phyloP scores from a whole-genome alignment of 306 rosid genomes.

The Prunus campanulata region DNA sequence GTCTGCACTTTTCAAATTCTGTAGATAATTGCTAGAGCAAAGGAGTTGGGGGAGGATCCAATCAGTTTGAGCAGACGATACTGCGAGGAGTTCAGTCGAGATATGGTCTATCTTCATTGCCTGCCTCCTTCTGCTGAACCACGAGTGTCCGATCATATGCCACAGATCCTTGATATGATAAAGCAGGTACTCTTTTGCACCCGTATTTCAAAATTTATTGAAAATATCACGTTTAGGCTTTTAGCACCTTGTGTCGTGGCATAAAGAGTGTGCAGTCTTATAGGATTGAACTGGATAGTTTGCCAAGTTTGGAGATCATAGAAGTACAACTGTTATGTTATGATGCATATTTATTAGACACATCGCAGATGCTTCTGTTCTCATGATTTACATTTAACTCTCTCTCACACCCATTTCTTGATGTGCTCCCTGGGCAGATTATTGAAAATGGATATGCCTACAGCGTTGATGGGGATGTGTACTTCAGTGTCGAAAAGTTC shows the following conservation, averaged over 20 bases:
- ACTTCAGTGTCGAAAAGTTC: conserved; percentile 73
- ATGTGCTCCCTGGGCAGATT: conserved; percentile 60
- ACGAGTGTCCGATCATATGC: conserved; percentile 88
- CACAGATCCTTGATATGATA: conserved; percentile 83
- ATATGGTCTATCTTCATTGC: conserved; percentile 75
- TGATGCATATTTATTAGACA: neutral
- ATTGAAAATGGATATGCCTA: conserved; percentile 85
- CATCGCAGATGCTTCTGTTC: neutral
- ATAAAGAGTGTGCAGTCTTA: neutral
- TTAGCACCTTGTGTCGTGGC: neutral
- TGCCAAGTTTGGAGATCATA: neutral
- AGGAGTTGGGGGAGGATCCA: conserved; percentile 86
- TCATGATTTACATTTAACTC: neutral
- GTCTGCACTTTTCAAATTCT: conserved; percentile 89
- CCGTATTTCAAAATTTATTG: neutral
- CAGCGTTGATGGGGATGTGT: conserved; percentile 80
- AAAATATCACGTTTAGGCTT: neutral
- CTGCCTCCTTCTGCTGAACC: conserved; percentile 87
- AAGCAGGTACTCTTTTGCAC: conserved; percentile 53
- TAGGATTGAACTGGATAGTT: neutral
- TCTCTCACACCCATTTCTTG: conserved; percentile 12
- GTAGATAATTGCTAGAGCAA: conserved; percentile 94
- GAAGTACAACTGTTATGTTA: neutral
- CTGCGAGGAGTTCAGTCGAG: conserved; percentile 74
- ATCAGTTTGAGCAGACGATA: conserved; percentile 71